phyloP scores from a whole-genome alignment of 116 monocot species.

The Iris pallida region DNA sequence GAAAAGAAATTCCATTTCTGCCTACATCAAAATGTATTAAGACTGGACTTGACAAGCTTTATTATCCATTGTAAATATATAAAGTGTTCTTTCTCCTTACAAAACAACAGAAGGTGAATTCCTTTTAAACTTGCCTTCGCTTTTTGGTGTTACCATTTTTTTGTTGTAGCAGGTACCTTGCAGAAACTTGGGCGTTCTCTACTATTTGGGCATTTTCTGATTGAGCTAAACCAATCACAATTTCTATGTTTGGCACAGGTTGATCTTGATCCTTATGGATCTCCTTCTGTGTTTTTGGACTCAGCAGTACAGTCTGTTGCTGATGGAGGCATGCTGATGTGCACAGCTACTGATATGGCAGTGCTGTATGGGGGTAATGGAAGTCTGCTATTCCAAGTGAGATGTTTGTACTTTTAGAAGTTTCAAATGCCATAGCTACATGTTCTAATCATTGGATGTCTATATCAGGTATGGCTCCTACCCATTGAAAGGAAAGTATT shows the following conservation, averaged over 20 bases:
- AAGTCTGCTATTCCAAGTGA: slow-evolving; percentile 92
- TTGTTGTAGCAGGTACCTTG: too few species aligned
- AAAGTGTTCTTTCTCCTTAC: too few species aligned
- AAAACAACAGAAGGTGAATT: too few species aligned
- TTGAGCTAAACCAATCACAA: too few species aligned
- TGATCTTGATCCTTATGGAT: slow-evolving; percentile 95
- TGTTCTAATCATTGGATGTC: slow-evolving; percentile 7
- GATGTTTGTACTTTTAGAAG: slow-evolving; percentile 13
- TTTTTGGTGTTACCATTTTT: too few species aligned
- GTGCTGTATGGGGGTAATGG: slow-evolving; percentile 78
- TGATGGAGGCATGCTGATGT: slow-evolving; percentile 87
- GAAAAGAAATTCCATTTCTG: too few species aligned
- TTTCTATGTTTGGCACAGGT: slow-evolving; percentile 27
- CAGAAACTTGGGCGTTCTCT: too few species aligned
- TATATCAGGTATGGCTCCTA: slow-evolving; percentile 73
- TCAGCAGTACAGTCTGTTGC: slow-evolving; percentile 78
- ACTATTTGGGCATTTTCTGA: too few species aligned
- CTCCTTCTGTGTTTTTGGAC: slow-evolving; percentile 83
- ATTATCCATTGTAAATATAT: too few species aligned
- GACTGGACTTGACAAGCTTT: too few species aligned
- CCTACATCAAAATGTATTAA: too few species aligned
- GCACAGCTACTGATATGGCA: slow-evolving; percentile 94
- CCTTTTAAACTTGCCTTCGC: too few species aligned
- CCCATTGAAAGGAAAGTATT: slow-evolving; percentile 81
- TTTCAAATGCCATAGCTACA: background rate